These are phyloP conservation scores for Hyphopichia burtonii DNA, from an alignment of 1,139 yeast genomes.

Conservation along the genomic window DNA sequence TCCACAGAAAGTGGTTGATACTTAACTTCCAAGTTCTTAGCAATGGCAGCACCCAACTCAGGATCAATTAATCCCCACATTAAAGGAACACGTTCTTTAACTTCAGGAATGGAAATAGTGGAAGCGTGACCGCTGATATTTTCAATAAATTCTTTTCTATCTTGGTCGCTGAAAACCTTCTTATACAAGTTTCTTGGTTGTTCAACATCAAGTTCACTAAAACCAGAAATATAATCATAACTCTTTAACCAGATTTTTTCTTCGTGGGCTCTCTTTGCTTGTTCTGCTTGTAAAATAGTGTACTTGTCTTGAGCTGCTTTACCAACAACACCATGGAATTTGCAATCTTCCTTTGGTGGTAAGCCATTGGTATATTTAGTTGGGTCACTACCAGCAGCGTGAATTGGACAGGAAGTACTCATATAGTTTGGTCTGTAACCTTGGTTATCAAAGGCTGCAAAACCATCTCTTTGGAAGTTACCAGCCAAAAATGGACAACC, in stretches of 20 bases:
- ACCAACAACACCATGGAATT: conserved; percentile 28
- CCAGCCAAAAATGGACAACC: conserved; percentile 37
- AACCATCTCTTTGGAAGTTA: conserved; percentile 43
- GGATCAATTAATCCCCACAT: conserved; percentile 37
- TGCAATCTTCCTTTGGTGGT: conserved; percentile 16
- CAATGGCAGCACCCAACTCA: conserved; percentile 31
- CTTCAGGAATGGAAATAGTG: conserved; percentile 19
- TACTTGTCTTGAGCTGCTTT: conserved; percentile 20
- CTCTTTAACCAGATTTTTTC: conserved; percentile 35
- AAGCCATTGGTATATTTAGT: conserved; percentile 15
- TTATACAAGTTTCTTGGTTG: conserved; percentile 44
- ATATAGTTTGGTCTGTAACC: conserved; percentile 33
- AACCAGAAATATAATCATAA: conserved; percentile 38
- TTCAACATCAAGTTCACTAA: conserved; percentile 40
- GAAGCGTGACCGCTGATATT: conserved; percentile 41
- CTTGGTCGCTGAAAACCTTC: conserved; percentile 31
- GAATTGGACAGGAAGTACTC: conserved; percentile 19
- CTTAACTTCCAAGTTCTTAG: conserved; percentile 33
- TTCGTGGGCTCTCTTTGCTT: conserved; percentile 30
- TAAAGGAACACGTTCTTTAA: conserved; percentile 37
- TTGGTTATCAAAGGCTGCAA: conserved; percentile 18
- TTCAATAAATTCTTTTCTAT: conserved; percentile 29
- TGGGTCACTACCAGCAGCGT: conserved; percentile 17
- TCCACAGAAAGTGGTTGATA: conserved; percentile 10
- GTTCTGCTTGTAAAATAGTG: conserved; percentile 22